Evolutionary conservation across 768 basidiomycete species (phyloP), one percentile per base, ranked within the genome.

Genomic region (Lactifluus volemus): DNA sequence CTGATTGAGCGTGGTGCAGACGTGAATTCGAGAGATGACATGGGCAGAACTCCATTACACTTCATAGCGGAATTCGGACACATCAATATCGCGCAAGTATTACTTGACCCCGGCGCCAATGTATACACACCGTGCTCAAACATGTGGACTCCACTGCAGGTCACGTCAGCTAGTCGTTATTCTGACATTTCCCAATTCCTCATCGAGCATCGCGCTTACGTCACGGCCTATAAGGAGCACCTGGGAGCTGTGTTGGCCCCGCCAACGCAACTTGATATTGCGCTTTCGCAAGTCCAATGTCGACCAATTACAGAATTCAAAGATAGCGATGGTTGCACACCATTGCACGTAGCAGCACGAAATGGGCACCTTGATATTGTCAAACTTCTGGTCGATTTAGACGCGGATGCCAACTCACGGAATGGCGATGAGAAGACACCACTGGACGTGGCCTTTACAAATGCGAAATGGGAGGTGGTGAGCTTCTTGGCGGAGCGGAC

Each of bases 191-290:
- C 7, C 0, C 2, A 42, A 5, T 15, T 17, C 15, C 5, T 42
- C 15, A 4, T 42, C 5, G 3, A 17, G 1, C 41, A 2, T 15
- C 15, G 41, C 5, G 41, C 15, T 0, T 15, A 15, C 15, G 41
- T 42, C 1, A 14, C 17, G 2, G 17, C 5, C 2, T 5, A 1
- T 6, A 42, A 4, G 0, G 0, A 15, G 41, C 6, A 3, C 15
- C 15, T 6, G 3, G 41, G 17, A 17, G 17, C 15, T 4, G 14
- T 15, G 17, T 42, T 42, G 15, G 5, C 0, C 17, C 15, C 4
- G 1, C 3, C 41, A 42, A 17, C 41, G 38, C 41, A 15, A 6
- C 41, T 42, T 15, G 5, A 42, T 1, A 5, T 42, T 4, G 14
- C 15, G 17, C 17, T 3, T 17, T 42, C 14, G 41, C 17, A 17